A percentile compares a stretch with the other conserved stretches of the same genome.
Evolutionary conservation across 192 early-diverging fungal species (phyloP).

Genomic region (Tieghemiomyces parasiticus): DNA sequence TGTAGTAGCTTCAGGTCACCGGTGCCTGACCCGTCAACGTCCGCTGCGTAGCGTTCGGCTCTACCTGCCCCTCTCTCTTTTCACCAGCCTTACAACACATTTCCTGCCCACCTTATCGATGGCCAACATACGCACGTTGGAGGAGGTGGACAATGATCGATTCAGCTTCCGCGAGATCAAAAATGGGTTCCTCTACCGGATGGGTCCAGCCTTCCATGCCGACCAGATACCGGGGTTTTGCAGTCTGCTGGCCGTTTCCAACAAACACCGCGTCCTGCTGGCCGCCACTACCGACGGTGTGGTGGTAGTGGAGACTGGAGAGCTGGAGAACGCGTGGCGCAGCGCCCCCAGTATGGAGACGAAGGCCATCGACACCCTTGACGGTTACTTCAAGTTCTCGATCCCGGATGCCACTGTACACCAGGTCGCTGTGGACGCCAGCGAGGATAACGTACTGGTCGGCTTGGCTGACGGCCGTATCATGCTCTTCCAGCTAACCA

Average conservation of each 20-base stretch:
- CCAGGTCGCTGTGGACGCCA: not conserved
- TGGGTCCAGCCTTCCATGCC: not conserved
- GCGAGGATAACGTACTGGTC: not conserved
- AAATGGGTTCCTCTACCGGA: not conserved
- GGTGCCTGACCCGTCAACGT: no score
- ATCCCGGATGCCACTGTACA: not conserved
- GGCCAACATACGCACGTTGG: not conserved
- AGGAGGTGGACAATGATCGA: not conserved
- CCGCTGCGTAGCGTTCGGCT: no score
- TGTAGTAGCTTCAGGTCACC: no score
- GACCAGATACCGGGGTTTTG: constrained; percentile 4
- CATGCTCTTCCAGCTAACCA: not conserved
- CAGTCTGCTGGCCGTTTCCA: not conserved
- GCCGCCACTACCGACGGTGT: constrained; percentile 6
- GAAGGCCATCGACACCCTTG: not conserved
- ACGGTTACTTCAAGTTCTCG: not conserved
- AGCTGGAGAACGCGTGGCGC: not conserved
- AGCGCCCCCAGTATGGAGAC: not conserved
- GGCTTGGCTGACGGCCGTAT: not conserved
- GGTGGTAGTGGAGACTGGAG: not conserved
- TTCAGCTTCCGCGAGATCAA: not conserved
- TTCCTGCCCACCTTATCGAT: no score
- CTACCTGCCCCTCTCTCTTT: no score
- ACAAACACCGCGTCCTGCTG: not conserved
- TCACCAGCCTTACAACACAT: no score